Percentiles rank a stretch among this genome's conserved stretches.
These are phyloP conservation scores for Mucor irregularis DNA, from an alignment of 371 early-diverging fungal genomes.

Conservation along the genomic window DNA sequence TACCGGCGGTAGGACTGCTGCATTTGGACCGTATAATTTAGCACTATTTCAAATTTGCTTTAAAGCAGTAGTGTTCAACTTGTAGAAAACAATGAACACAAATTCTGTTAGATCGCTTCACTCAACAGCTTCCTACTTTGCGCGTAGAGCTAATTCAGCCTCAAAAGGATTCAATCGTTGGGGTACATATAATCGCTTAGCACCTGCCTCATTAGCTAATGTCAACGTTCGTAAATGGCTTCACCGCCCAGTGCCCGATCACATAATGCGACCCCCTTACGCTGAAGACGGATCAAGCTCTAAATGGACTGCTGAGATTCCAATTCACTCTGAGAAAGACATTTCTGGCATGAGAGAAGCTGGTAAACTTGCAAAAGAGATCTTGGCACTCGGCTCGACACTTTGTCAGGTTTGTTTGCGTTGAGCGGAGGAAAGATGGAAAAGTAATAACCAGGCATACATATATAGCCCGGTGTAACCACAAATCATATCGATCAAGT, in stretches of 20 bases:
- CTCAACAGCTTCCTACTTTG: no score
- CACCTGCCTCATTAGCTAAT: conserved; percentile 31
- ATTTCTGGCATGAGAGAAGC: conserved; percentile 64
- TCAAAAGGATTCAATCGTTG: conserved; percentile 21
- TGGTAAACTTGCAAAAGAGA: conserved; percentile 66
- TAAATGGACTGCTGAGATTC: conserved; percentile 47
- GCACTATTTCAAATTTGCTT: no score
- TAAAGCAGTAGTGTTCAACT: no score
- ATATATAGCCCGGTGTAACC: conserved; percentile 61
- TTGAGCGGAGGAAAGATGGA: no score
- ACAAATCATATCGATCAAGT: conserved; percentile 75
- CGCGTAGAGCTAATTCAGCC: no score
- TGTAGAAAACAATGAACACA: no score
- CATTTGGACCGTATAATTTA: no score
- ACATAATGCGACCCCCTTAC: conserved; percentile 76
- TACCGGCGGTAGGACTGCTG: no score
- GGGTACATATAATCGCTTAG: conserved; percentile 37
- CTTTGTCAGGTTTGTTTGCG: conserved; percentile 34
- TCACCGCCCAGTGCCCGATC: conserved; percentile 62
- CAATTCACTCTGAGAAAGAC: conserved; percentile 58
- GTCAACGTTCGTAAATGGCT: conserved; percentile 39
- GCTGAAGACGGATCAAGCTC: conserved; percentile 66
- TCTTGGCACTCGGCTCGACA: conserved; percentile 43
- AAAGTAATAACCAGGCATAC: no score
- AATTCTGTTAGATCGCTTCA: no score